These are phyloP conservation scores for Chaetomium tenue DNA, from an alignment of 495 filamentous ascomycete species.

Conservation along the genomic window DNA sequence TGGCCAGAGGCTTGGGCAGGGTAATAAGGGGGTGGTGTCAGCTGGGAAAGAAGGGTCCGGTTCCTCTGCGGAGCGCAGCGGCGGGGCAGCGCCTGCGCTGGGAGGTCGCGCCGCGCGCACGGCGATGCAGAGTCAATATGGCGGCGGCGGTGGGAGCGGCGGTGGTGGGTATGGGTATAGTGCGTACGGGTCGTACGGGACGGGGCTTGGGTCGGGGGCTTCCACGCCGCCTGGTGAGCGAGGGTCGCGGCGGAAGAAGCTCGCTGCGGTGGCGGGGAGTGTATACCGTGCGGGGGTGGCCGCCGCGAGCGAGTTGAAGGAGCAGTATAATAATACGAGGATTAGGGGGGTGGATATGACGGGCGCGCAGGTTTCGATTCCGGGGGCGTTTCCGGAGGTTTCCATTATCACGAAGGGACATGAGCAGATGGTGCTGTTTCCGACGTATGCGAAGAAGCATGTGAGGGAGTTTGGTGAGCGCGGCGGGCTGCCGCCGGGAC, in stretches of 20 bases:
- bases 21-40: neutral
- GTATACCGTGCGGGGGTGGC: slow-evolving; percentile 68
- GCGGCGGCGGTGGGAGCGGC: slow-evolving; percentile 20
- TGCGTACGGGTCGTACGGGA: slow-evolving; percentile 29
- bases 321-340: slow-evolving; percentile 78
- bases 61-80: neutral
- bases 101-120: slow-evolving; percentile 45
- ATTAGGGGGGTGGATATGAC: slow-evolving; percentile 49
- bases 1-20: neutral
- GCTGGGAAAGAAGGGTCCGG: neutral
- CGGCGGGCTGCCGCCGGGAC: slow-evolving; percentile 10
- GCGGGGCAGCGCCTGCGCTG: neutral
- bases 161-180: slow-evolving; percentile 26
- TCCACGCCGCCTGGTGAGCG: slow-evolving; percentile 48
- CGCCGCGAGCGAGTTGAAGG: slow-evolving; percentile 86
- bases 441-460: slow-evolving; percentile 79
- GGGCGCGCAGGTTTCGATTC: slow-evolving; percentile 59
- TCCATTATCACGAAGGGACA: slow-evolving; percentile 72
- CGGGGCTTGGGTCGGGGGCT: slow-evolving; percentile 19
- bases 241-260: slow-evolving; percentile 71
- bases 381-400: slow-evolving; percentile 77
- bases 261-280: slow-evolving; percentile 57
- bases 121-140: slow-evolving; percentile 30
- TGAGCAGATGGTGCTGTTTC: slow-evolving; percentile 93
- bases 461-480: slow-evolving; percentile 41